Evolutionary conservation across 768 basidiomycete genomes (phyloP), one percentile per base, ranked within the genome.

Genomic region (Chiua virens): DNA sequence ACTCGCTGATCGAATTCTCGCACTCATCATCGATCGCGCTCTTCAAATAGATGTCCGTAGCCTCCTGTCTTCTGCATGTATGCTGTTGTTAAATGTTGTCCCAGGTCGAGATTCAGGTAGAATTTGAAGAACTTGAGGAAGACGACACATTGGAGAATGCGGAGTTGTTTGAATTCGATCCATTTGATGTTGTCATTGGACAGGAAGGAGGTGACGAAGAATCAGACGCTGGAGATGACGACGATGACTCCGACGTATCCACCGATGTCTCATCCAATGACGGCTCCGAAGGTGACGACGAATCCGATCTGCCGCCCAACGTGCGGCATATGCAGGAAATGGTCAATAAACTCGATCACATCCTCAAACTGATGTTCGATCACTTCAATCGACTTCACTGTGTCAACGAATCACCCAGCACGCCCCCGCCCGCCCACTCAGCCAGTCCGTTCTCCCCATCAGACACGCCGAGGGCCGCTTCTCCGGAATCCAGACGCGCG

Each of bases 101-200:
- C 2, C 55, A 95, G 92, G 92, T 97, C 23, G 96, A 99, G 71
- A 94, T 99, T 28, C 95, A 97, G 65, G 88, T 92, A n/a, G 93
- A 95, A 61, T 64, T 93, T 4, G 95, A 98, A 64, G 92, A 97
- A 57, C 73, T 95, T 5, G 94, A 96, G 60, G 88, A 88, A 4
- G 75, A 78, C 14, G 80, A 79, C 17, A 55, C 61, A 4, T 51
- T 73, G 53, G 83, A 83, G 27, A 76, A 77, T n/a, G 79, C 75
- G 2, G 76, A 75, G 15, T 50, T 88, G 17, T 90, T 88, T 57
- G 84, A 89, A 41, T 67, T 90, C 20, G 93, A 97, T 69, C 90
- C 91, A 1, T 92, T 96, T 57, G 92, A 95, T 57, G 79, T 78
- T n/a, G 73, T 87, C 25, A 70, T 92, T 22, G 89, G 86, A n/a